These are phyloP conservation scores for Pseudozyma flocculosa DNA, from an alignment of 1,284 basidiomycete species.

Conservation along the genomic window DNA sequence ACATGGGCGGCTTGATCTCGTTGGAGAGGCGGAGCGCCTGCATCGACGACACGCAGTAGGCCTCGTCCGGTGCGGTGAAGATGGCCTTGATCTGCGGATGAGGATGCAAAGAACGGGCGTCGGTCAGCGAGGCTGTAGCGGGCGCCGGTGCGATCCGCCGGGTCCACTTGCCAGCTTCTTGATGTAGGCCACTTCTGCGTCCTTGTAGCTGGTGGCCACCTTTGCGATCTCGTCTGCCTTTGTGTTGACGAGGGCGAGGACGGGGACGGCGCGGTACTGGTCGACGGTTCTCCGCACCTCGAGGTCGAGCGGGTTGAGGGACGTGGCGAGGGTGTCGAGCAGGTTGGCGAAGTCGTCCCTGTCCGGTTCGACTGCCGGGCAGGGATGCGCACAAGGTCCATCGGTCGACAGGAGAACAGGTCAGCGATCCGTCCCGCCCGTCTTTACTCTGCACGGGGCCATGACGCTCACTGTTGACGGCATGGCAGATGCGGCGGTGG, in stretches of 20 bases:
- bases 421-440: no score
- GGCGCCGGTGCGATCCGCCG: no score
- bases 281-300: constrained; percentile 43
- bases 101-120: no score
- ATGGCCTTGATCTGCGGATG: constrained; percentile 74
- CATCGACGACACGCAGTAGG: constrained; percentile 73
- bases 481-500: constrained; percentile 11
- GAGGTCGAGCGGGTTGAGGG: constrained; percentile 28
- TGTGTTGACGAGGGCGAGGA: constrained; percentile 46
- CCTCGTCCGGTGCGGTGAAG: constrained; percentile 72
- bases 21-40: constrained; percentile 64
- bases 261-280: constrained; percentile 14
- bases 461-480: constrained; percentile 6
- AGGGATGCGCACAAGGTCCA: no score
- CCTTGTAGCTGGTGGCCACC: constrained; percentile 43
- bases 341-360: constrained; percentile 13
- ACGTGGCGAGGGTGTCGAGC: constrained; percentile 12
- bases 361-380: constrained; percentile 4
- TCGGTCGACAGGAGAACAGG: no score
- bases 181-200: constrained; percentile 40
- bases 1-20: constrained; percentile 69
- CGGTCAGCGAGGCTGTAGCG: no score
- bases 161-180: constrained; percentile 26
- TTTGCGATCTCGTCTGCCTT: constrained; percentile 42
- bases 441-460: no score